Evolutionary conservation across 2,329 filamentous ascomycete species (phyloP).

Genomic region (Plectosphaerella cucumerina): DNA sequence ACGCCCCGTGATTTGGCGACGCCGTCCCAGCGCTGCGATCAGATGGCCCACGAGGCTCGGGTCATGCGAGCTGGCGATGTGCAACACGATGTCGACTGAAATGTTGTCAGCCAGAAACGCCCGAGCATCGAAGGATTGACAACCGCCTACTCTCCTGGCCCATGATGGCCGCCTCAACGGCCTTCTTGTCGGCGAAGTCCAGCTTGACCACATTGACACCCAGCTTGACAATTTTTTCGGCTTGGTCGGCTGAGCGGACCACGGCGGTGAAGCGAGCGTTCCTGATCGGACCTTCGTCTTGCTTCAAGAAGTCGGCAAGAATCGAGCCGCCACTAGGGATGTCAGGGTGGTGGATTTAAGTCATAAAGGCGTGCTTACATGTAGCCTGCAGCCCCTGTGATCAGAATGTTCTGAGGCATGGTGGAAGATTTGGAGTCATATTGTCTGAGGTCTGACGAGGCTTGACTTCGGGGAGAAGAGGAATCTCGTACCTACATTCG

Average conservation of each 20-base stretch:
- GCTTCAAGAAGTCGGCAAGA: conserved; percentile 23
- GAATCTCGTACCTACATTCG: not conserved
- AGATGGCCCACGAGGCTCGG: conserved; percentile 19
- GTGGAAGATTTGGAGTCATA: not conserved
- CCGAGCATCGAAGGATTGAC: not conserved
- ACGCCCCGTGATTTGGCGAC: conserved; percentile 17
- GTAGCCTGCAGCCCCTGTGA: conserved; percentile 31
- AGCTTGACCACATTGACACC: conserved; percentile 23
- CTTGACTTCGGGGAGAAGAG: not conserved
- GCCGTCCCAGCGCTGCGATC: conserved; percentile 26
- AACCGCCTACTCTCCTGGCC: conserved; percentile 18
- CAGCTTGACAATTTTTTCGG: conserved; percentile 21
- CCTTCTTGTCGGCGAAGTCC: conserved; percentile 23
- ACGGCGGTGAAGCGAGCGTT: conserved; percentile 22
- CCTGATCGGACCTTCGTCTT: conserved; percentile 16
- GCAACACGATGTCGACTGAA: conserved; percentile 29
- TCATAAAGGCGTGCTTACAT: conserved; percentile 15
- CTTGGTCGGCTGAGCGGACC: conserved; percentile 27
- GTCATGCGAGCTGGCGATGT: conserved; percentile 27
- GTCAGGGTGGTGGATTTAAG: not conserved
- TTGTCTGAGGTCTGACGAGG: not conserved
- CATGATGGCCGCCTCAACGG: conserved; percentile 15
- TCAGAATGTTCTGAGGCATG: conserved; percentile 22
- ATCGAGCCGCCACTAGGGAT: conserved; percentile 28
- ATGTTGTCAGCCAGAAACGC: not conserved